A percentile compares a stretch with the other conserved stretches of the same genome.
These are phyloP conservation scores for Neurospora sp. DNA, from an alignment of 495 filamentous ascomycete species.

Conservation along the genomic window DNA sequence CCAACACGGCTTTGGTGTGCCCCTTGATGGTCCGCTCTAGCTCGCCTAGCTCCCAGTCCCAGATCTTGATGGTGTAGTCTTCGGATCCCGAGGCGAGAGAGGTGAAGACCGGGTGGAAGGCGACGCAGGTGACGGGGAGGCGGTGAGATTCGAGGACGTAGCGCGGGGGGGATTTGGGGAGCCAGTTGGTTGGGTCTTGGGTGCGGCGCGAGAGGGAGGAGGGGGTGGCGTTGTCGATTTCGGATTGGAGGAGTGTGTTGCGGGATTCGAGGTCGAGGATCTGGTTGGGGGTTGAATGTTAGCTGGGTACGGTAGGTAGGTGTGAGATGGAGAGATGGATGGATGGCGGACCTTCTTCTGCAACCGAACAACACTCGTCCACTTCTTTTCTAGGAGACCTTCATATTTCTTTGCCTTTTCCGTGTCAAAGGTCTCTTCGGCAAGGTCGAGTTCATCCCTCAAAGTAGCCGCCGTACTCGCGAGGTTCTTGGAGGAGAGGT, in stretches of 20 bases:
- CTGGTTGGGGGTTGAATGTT: too few species aligned
- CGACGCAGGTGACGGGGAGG: slow-evolving; percentile 66
- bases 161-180: slow-evolving; percentile 63
- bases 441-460: slow-evolving; percentile 49
- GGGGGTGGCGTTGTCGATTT: slow-evolving; percentile 75
- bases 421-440: slow-evolving; percentile 56
- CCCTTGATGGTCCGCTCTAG: slow-evolving; percentile 82
- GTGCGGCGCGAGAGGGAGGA: slow-evolving; percentile 52
- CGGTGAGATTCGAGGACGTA: slow-evolving; percentile 77
- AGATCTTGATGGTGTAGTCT: slow-evolving; percentile 76
- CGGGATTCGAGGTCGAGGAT: slow-evolving; percentile 83
- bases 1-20: slow-evolving; percentile 75
- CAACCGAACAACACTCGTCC: slow-evolving; percentile 76
- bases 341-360: slow-evolving; percentile 76
- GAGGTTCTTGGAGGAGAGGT: slow-evolving; percentile 59
- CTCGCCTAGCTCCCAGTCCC: slow-evolving; percentile 93
- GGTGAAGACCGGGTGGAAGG: slow-evolving; percentile 86
- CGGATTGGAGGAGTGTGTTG: slow-evolving; percentile 57
- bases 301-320: background rate
- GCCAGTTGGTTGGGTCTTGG: slow-evolving; percentile 73
- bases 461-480: slow-evolving; percentile 52
- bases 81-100: slow-evolving; percentile 84
- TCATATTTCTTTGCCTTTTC: slow-evolving; percentile 74
- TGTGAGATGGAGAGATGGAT: background rate
- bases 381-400: slow-evolving; percentile 80